Evolutionary conservation across 768 basidiomycete species (phyloP), one percentile per base, ranked within the genome.

Genomic region (Megacollybia marginata): DNA sequence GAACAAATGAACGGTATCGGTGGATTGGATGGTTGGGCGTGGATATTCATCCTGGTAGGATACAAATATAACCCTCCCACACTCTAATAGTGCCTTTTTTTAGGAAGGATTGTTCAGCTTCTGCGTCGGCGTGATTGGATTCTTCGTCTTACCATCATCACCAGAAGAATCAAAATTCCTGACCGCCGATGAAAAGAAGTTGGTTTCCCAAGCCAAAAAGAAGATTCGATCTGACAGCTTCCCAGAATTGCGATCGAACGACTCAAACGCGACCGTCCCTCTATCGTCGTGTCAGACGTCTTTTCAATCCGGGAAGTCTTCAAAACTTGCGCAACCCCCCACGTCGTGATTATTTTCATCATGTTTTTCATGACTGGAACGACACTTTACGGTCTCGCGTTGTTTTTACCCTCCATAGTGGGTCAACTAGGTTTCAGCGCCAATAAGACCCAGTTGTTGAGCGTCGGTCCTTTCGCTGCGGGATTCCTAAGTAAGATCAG

Each of bases 341-440:
- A 86, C 4, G 71, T 82, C 8, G 71, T 74, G 67, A 52, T 85
- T 44, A 56, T 82, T 20, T 69, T 69, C 0, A 40, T 81, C 6
- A 61, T 68, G 1, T 69, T 80, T 47, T 83, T 85, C 64, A 68
- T 79, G 54, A 70, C 66, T 51, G 83, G 79, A 18, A 65, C 68
- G n/a, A 62, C 74, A 15, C 63, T 79, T 1, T 78, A 71, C 54
- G 70, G 64, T 5, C 62, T 77, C 13, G 77, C 75, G 28, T 76
- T 76, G 78, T 78, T 91, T 64, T 68, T 79, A 8, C 88, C 88
- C 6, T 82, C 83, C 4, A 86, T 91, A 62, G 78, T 90, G 6
- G 68, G 76, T 31, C 68, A 70, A 15, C 71, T 85, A 2, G 83
- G 83, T 16, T 83, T 75, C 59, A 71, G 70, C 2, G 70, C 74